Conservation (phyloP, 73 alveolate genomes). For the Paraurostyla sp. region DNA sequence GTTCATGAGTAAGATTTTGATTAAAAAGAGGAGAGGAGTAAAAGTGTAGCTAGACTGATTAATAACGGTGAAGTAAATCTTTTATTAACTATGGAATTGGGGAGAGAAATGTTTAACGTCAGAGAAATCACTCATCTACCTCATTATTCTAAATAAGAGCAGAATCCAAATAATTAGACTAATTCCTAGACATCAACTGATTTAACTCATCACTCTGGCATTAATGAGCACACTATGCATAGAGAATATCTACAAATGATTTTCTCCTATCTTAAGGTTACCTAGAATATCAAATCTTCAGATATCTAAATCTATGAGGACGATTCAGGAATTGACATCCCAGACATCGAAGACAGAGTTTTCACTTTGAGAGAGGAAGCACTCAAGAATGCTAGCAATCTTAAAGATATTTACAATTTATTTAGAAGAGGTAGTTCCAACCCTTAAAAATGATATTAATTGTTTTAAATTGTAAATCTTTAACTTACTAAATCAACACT, state of each 20-base stretch:
- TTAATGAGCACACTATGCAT: too few relatives aligned
- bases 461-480: background rate
- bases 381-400: background rate
- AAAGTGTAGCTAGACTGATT: background rate
- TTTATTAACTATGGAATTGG: background rate
- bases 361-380: slow-evolving; percentile 34
- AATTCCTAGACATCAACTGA: background rate
- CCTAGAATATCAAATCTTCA: background rate
- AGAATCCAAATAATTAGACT: background rate
- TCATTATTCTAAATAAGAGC: background rate
- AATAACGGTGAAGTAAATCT: background rate
- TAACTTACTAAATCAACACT: too few relatives aligned
- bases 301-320: slow-evolving; percentile 27
- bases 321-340: slow-evolving; percentile 38
- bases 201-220: too few relatives aligned
- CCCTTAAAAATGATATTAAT: background rate
- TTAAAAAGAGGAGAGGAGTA: background rate
- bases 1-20: background rate
- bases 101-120: background rate
- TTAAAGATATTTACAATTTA: slow-evolving; percentile 1
- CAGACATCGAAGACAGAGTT: slow-evolving; percentile 1
- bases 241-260: slow-evolving; percentile 20
- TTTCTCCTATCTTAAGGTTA: background rate
- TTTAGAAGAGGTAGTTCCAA: background rate
- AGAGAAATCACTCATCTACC: background rate